These are phyloP conservation scores for Arthrocladium fulminans DNA, from an alignment of 2,329 filamentous ascomycete genomes.

Conservation along the genomic window DNA sequence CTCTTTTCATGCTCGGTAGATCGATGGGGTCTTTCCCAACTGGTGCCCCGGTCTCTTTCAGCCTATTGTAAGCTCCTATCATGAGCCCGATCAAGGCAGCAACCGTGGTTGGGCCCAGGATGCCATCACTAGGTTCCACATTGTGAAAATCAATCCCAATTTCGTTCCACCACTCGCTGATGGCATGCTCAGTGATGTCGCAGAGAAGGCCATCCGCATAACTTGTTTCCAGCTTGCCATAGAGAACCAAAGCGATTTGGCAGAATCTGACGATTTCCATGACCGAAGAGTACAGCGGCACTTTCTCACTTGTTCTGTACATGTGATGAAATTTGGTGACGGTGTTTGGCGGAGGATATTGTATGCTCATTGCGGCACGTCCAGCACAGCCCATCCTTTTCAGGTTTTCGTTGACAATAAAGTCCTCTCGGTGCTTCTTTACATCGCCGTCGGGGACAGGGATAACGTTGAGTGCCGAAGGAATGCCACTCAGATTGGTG, in stretches of 20 bases:
- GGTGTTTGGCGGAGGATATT: slow-evolving; percentile 68
- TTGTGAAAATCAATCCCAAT: slow-evolving; percentile 88
- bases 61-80: slow-evolving; percentile 79
- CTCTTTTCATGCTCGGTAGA: slow-evolving; percentile 68
- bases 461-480: slow-evolving; percentile 86
- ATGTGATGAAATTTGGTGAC: slow-evolving; percentile 86
- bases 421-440: slow-evolving; percentile 66
- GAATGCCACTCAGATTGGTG: slow-evolving; percentile 86
- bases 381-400: slow-evolving; percentile 90
- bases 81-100: slow-evolving; percentile 78
- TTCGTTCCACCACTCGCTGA: slow-evolving; percentile 94
- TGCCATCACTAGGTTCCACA: slow-evolving; percentile 83
- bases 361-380: slow-evolving; percentile 72
- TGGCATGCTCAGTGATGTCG: slow-evolving; percentile 80
- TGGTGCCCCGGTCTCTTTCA: slow-evolving; percentile 75
- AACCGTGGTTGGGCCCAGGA: slow-evolving; percentile 84
- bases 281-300: slow-evolving; percentile 68
- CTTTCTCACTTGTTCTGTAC: slow-evolving; percentile 76
- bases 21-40: slow-evolving; percentile 91
- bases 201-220: slow-evolving; percentile 90
- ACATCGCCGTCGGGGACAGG: slow-evolving; percentile 80
- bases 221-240: slow-evolving; percentile 75
- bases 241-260: slow-evolving; percentile 78
- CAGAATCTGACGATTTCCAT: slow-evolving; percentile 85
- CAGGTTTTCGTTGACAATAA: slow-evolving; percentile 88